Conservation (phyloP, 352 stramenopile genomes). For the Phytophthora fragariaefolia region DNA sequence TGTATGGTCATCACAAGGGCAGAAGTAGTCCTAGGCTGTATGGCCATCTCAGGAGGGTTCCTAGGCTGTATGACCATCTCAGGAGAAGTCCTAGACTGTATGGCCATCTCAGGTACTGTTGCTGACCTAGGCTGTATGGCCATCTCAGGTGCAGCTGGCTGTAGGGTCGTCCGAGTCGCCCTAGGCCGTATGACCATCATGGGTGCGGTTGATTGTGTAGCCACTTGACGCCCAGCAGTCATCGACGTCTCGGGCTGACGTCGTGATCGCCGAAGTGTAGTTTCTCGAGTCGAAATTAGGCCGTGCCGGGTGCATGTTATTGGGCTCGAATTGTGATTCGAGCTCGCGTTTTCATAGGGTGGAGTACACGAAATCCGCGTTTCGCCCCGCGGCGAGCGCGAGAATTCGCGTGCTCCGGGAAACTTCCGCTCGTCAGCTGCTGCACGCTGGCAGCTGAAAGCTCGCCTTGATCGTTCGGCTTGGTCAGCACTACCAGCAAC, state of each 20-base stretch:
- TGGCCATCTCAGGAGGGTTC: background rate
- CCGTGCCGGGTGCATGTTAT: background rate
- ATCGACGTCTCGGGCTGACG: too few relatives aligned
- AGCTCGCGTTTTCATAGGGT: background rate
- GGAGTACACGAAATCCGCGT: background rate
- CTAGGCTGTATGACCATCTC: background rate
- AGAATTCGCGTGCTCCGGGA: background rate
- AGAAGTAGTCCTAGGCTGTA: constrained; percentile 3
- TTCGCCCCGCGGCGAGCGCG: background rate
- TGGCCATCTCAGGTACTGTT: too few relatives aligned
- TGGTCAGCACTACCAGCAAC: too few relatives aligned
- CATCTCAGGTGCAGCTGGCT: too few relatives aligned
- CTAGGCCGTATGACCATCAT: background rate
- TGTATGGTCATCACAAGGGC: constrained; percentile 5
- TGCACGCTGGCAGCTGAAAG: background rate
- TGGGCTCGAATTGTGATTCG: background rate
- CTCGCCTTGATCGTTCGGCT: constrained; percentile 9
- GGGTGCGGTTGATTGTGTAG: background rate
- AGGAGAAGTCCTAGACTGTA: too few relatives aligned
- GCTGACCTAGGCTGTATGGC: background rate
- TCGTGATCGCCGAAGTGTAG: too few relatives aligned
- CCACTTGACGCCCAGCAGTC: too few relatives aligned
- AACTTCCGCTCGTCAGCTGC: background rate
- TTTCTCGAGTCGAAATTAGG: too few relatives aligned
- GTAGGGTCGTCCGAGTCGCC: background rate